Evolutionary conservation across 768 basidiomycete species (phyloP), one percentile per base, ranked within the genome.

Genomic region (Pleurotus ostreatus): DNA sequence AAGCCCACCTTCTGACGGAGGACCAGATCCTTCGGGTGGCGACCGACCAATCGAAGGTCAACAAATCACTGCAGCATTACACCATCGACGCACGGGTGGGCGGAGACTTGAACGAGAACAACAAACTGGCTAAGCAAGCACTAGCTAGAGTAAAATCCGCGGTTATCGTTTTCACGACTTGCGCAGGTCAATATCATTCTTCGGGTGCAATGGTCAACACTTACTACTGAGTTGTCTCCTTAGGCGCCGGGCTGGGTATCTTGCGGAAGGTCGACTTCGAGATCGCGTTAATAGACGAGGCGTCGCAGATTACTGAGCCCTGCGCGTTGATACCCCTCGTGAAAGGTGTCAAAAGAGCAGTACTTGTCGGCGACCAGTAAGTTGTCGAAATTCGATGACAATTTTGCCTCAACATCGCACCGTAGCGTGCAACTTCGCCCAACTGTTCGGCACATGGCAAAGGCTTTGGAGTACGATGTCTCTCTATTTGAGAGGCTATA

Each of bases 361-460:
- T 87, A 4, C 69, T 88, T 11, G 86, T 88, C 3, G 86, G 86
- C 8, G 85, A 88, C 61, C 86, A 88, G 86, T 88, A 61, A 71
- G 23, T 25, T 25, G 23, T 23, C 22, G 22, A 23, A 23, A 23
- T 23, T 23, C 22, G 22, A 3, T 23, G 22, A 23, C 4, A 23
- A 23, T 23, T 23, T 23, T 11, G 7, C 9, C 30, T 30, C 26
- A 85, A 88, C 46, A 71, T 82, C 22, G 3, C 41, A 39, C 13
- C 8, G 38, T 57, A 88, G 86, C 57, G 84, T 86, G 20, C 86
- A 88, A 64, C 73, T 88, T 6, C 78, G 86, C 2, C 86, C 84
- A 0, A 86, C 79, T 0, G 86, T 87, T 15, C 70, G 77, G 55
- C 76, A 78, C 5, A 81, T 86, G 77, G 83, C 77, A 0, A 79